These are phyloP conservation scores for Fusarium papillatum DNA, from an alignment of 2,329 filamentous ascomycete species.

Conservation along the genomic window DNA sequence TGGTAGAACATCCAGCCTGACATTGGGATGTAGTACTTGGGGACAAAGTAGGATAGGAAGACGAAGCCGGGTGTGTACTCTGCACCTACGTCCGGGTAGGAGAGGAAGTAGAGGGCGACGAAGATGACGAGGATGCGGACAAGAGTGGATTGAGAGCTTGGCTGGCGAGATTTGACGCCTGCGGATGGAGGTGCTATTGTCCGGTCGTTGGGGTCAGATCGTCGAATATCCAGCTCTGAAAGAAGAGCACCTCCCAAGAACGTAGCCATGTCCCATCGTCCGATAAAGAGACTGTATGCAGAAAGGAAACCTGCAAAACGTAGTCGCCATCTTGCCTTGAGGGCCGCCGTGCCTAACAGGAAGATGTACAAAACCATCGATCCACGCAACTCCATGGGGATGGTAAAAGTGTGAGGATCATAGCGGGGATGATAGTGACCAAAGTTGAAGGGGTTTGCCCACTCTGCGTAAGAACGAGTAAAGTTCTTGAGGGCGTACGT, in stretches of 20 bases:
- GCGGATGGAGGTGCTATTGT: conserved; percentile 27
- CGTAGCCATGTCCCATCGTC: conserved; percentile 56
- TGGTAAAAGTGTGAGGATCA: conserved; percentile 57
- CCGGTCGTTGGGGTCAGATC: conserved; percentile 30
- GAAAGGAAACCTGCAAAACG: conserved; percentile 47
- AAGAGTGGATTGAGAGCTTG: conserved; percentile 20
- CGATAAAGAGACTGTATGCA: conserved; percentile 50
- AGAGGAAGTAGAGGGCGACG: conserved; percentile 54
- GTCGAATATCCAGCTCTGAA: conserved; percentile 53
- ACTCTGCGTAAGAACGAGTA: conserved; percentile 52
- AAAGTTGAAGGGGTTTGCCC: conserved; percentile 58
- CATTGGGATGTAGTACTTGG: conserved; percentile 52
- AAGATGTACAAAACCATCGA: conserved; percentile 57
- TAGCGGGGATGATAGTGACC: conserved; percentile 55
- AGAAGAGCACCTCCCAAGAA: conserved; percentile 54
- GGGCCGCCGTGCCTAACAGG: conserved; percentile 52
- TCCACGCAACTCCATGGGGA: conserved; percentile 57
- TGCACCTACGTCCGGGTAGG: conserved; percentile 54
- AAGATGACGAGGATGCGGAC: conserved; percentile 47
- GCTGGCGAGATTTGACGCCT: conserved; percentile 13
- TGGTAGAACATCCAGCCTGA: conserved; percentile 57
- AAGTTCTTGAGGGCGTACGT: conserved; percentile 55
- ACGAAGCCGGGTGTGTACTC: conserved; percentile 55
- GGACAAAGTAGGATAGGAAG: conserved; percentile 49
- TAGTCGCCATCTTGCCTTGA: conserved; percentile 52